Evolutionary conservation across 441 rosid genomes (phyloP).

Genomic region (Hypseocharis bilobata): DNA sequence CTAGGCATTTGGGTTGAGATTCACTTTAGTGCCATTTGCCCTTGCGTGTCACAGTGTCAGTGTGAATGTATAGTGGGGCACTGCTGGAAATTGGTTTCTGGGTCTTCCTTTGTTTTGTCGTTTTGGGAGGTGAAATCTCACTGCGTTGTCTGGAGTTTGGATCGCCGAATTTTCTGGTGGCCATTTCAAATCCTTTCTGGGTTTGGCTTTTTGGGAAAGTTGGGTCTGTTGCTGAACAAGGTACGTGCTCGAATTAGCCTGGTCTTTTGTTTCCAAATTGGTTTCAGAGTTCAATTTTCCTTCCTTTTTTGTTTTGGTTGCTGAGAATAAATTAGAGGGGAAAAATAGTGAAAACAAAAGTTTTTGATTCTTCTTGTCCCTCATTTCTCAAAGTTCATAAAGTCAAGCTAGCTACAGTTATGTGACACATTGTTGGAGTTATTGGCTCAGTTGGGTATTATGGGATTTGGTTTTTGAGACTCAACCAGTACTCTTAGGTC

Average conservation of each 20-base stretch:
- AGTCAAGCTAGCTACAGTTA: constrained; percentile 18
- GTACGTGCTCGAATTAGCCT: constrained; percentile 22
- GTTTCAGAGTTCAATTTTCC: constrained; percentile 11
- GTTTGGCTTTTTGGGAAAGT: constrained; percentile 21
- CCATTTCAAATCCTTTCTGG: constrained; percentile 27
- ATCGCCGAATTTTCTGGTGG: constrained; percentile 30
- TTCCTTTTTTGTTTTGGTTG: constrained; percentile 15
- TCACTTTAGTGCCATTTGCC: constrained; percentile 18
- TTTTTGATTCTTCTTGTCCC: constrained; percentile 23
- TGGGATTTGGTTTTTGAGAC: background rate
- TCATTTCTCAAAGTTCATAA: constrained; percentile 12
- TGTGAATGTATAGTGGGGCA: constrained; percentile 17
- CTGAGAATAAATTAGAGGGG: constrained; percentile 16
- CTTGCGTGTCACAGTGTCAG: constrained; percentile 25
- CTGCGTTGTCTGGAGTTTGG: constrained; percentile 27
- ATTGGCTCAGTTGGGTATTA: background rate
- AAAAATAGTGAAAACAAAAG: background rate
- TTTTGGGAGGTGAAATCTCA: constrained; percentile 24
- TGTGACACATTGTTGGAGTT: background rate
- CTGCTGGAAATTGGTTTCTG: constrained; percentile 18
- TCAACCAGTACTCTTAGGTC: background rate
- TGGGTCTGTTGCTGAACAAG: constrained; percentile 26
- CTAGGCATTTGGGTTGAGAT: constrained; percentile 27
- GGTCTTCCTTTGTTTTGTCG: constrained; percentile 22
- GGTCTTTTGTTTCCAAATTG: constrained; percentile 5